Evolutionary conservation across 371 early-diverging fungal genomes (phyloP), one percentile per base, ranked within the genome.

Genomic region (Syncephalastrum contaminatum): DNA sequence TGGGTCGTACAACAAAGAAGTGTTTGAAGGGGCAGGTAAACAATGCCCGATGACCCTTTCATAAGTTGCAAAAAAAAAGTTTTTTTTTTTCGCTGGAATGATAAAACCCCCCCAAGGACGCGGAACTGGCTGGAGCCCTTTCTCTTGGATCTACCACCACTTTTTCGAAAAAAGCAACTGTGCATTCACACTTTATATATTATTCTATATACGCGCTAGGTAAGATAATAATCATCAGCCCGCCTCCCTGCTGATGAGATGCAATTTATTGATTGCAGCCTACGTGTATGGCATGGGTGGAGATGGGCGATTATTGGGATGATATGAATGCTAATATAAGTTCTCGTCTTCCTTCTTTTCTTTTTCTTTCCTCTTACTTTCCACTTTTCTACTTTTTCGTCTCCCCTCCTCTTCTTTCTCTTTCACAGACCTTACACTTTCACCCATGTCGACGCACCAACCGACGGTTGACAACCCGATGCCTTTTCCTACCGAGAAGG

Each of bases 401-500:
- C 53, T 43, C 43, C 24, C 53, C 51, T 61, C 55, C 42, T 49
- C 48, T 15, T 54, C 51, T 41, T 42, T 36, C 8, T 51, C 53
- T 59, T 68, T 27, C 25, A 22, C 18, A 59, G 43, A 54, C 21
- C 50, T 20, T 27, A 36, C 20, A 25, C 24, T 21, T 14, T 53
- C n/a, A 21, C 51, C 44, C 30, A 49, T 18, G 27, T 21, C 22
- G 21, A 22, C 15, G n/a, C 22, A 50, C 22, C 47, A 43, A 42
- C 10, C 25, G 54, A 48, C 56, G 27, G 43, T 55, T 46, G 36
- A 48, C 54, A 53, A 54, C 49, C 18, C 56, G 24, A 40, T 56
- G 52, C 58, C 63, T 22, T 50, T 53, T 43, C 73, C 76, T 27
- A 72, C 47, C 4, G 57, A 66, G 25, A 62, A 67, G 10, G 66